Evolutionary conservation across 2,329 filamentous ascomycete genomes (phyloP).

Genomic region (Thyridium curvatum): DNA sequence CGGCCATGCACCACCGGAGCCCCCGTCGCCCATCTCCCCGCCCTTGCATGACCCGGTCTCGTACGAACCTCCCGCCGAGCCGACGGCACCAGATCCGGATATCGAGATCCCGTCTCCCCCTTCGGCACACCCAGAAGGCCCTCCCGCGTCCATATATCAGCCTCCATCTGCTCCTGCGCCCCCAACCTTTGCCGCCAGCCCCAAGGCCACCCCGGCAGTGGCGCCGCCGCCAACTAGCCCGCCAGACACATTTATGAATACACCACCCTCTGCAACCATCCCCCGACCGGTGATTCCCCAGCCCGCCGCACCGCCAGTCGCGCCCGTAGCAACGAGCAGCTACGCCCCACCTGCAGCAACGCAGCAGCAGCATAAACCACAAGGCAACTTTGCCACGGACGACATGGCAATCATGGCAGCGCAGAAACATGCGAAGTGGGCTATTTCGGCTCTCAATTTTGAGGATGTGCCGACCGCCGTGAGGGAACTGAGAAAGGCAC

Average conservation of each 20-base stretch:
- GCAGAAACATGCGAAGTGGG: constrained; percentile 95
- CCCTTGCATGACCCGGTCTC: constrained; percentile 18
- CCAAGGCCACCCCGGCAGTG: constrained; percentile 17
- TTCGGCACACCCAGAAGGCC: constrained; percentile 19
- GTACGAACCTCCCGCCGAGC: constrained; percentile 14
- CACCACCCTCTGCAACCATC: constrained; percentile 11
- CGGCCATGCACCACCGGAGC: constrained; percentile 4
- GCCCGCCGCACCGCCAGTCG: neutral
- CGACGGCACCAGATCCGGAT: constrained; percentile 14
- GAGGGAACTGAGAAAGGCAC: constrained; percentile 70
- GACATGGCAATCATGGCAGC: constrained; percentile 68
- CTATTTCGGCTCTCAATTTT: constrained; percentile 93
- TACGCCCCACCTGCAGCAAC: constrained; percentile 7
- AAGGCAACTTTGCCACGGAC: constrained; percentile 36
- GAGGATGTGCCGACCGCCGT: constrained; percentile 91
- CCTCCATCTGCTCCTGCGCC: constrained; percentile 14
- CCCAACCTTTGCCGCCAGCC: constrained; percentile 17
- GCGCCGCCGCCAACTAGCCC: constrained; percentile 18
- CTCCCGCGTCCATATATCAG: constrained; percentile 9
- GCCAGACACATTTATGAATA: constrained; percentile 12
- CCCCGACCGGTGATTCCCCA: constrained; percentile 10
- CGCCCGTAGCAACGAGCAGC: constrained; percentile 5
- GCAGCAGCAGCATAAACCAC: constrained; percentile 11
- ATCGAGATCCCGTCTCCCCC: constrained; percentile 17
- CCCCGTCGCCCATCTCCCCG: constrained; percentile 19